Conservation (phyloP, 1,139 yeast species). For the Debaryomyces nepalensis region DNA sequence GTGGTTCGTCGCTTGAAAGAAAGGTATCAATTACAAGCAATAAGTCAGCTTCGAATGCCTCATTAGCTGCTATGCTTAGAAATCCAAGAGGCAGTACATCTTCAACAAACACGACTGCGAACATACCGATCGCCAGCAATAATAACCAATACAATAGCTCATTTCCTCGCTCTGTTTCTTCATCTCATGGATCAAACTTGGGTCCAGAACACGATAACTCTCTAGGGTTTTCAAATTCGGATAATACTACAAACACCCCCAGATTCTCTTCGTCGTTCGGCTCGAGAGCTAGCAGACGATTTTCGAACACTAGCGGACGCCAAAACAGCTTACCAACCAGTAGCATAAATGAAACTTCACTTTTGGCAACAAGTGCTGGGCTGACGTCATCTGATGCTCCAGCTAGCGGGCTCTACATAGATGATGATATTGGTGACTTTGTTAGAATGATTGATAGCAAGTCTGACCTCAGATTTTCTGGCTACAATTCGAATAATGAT, state of each 20-base stretch:
- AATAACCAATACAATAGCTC: slow-evolving; percentile 25
- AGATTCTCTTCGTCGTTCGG: slow-evolving; percentile 62
- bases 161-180: slow-evolving; percentile 45
- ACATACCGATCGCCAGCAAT: slow-evolving; percentile 30
- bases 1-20: slow-evolving; percentile 42
- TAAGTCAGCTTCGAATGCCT: slow-evolving; percentile 57
- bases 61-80: slow-evolving; percentile 56
- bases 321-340: slow-evolving; percentile 34
- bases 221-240: slow-evolving; percentile 26
- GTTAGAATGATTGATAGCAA: slow-evolving; percentile 79
- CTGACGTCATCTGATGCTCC: slow-evolving; percentile 46
- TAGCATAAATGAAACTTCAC: slow-evolving; percentile 27
- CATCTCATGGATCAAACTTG: slow-evolving; percentile 44
- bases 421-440: slow-evolving; percentile 80
- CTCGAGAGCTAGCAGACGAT: slow-evolving; percentile 52
- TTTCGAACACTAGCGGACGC: slow-evolving; percentile 41
- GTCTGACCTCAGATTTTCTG: slow-evolving; percentile 49
- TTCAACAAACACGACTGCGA: slow-evolving; percentile 35
- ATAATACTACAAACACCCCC: slow-evolving; percentile 39
- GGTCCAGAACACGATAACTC: slow-evolving; percentile 30
- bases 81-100: slow-evolving; percentile 48
- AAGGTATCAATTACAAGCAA: slow-evolving; percentile 50
- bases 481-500: slow-evolving; percentile 16
- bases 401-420: slow-evolving; percentile 50
- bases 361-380: slow-evolving; percentile 41